Percentiles rank a stretch among this genome's conserved stretches.
Evolutionary conservation across 352 stramenopile genomes (phyloP).

Genomic region (Peronospora belbahrii): DNA sequence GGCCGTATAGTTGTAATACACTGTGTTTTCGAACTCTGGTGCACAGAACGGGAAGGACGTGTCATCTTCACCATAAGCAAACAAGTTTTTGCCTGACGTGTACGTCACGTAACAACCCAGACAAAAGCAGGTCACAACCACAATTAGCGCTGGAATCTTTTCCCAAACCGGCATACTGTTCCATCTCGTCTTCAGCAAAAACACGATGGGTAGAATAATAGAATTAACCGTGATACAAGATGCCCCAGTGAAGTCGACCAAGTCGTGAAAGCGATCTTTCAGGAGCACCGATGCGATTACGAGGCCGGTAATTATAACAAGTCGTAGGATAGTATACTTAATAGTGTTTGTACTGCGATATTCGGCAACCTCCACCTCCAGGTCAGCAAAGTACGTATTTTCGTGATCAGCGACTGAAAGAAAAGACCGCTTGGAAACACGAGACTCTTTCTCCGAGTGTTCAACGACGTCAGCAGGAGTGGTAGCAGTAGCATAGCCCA

Average conservation of each 20-base stretch:
- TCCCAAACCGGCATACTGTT: slow-evolving; percentile 20
- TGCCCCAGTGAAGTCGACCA: slow-evolving; percentile 32
- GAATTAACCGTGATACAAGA: slow-evolving; percentile 40
- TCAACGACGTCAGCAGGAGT: slow-evolving; percentile 17
- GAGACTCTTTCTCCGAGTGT: slow-evolving; percentile 13
- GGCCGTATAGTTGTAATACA: slow-evolving; percentile 41
- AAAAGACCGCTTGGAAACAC: slow-evolving; percentile 27
- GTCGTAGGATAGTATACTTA: slow-evolving; percentile 33
- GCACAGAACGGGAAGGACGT: slow-evolving; percentile 28
- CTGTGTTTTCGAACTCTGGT: slow-evolving; percentile 22
- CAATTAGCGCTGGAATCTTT: slow-evolving; percentile 13
- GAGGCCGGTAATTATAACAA: slow-evolving; percentile 27
- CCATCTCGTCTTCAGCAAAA: slow-evolving; percentile 33
- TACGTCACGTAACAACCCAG: slow-evolving; percentile 31
- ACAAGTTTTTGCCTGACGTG: slow-evolving; percentile 25
- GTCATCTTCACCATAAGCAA: slow-evolving; percentile 15
- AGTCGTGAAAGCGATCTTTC: slow-evolving; percentile 38
- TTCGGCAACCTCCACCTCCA: slow-evolving; percentile 16
- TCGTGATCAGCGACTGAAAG: slow-evolving; percentile 38
- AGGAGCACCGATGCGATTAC: slow-evolving; percentile 33
- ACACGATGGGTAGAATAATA: slow-evolving; percentile 41
- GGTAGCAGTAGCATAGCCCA: slow-evolving; percentile 11
- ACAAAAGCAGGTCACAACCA: slow-evolving; percentile 22
- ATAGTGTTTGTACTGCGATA: slow-evolving; percentile 30
- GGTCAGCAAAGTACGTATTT: slow-evolving; percentile 14